phyloP scores from a whole-genome alignment of 345 rosid species.

The Pelargonium nanum region DNA sequence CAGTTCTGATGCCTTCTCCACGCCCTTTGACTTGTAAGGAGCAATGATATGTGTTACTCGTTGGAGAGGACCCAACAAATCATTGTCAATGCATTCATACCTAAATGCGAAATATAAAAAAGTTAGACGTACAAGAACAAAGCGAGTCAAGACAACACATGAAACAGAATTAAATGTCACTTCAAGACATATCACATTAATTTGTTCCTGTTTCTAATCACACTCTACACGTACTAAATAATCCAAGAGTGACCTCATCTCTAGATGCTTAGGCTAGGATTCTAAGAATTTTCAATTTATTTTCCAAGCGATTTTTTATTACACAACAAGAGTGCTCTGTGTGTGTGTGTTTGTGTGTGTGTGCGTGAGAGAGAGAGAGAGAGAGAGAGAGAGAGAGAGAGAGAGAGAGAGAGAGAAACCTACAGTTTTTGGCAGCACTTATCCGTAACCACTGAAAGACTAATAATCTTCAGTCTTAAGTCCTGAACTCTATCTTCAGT shows the following conservation, averaged over 20 bases:
- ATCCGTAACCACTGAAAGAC: constrained; percentile 41
- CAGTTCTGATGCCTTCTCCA: constrained; percentile 21
- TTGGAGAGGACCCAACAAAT: constrained; percentile 26
- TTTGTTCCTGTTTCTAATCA: too few species aligned
- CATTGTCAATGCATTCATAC: constrained; percentile 33
- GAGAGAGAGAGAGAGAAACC: constrained; percentile 18
- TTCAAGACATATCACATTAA: too few species aligned
- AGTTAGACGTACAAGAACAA: too few species aligned
- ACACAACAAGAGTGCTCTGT: background rate
- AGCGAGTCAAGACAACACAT: too few species aligned
- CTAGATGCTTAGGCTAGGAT: too few species aligned
- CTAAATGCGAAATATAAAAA: constrained; percentile 12
- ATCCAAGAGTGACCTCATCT: too few species aligned
- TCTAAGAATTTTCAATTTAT: background rate
- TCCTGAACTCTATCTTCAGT: constrained; percentile 51
- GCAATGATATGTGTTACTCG: constrained; percentile 21
- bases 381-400: too few species aligned
- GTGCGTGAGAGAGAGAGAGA: too few species aligned
- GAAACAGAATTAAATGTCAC: too few species aligned
- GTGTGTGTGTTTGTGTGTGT: too few species aligned
- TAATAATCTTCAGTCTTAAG: constrained; percentile 66
- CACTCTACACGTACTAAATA: background rate
- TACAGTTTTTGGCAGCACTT: constrained; percentile 59
- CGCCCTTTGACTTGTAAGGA: constrained; percentile 26
- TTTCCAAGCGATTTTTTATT: background rate